These are phyloP conservation scores for Flaveria sonorensis DNA, from an alignment of 129 eudicot genomes.

Conservation along the genomic window DNA sequence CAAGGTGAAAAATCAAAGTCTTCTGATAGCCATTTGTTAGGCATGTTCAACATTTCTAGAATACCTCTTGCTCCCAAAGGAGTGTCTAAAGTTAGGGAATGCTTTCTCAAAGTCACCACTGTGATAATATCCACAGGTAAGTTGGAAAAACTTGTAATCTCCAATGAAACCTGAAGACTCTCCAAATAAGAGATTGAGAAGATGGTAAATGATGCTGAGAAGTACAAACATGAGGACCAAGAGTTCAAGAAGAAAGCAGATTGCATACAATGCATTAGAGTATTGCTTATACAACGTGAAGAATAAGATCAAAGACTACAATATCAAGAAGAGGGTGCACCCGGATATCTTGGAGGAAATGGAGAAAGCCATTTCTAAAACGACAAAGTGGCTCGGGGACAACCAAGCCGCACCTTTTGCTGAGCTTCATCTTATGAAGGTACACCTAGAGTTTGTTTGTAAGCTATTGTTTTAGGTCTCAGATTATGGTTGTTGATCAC, in stretches of 20 bases:
- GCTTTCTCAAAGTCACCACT: conserved; percentile 19
- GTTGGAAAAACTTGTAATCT: conserved; percentile 1
- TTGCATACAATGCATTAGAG: conserved; percentile 22
- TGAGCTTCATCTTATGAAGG: conserved; percentile 3
- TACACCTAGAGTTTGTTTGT: conserved; percentile 9
- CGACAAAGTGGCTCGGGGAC: conserved; percentile 20
- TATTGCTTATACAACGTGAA: conserved; percentile 21
- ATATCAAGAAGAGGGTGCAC: neutral
- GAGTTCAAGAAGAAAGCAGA: conserved; percentile 18
- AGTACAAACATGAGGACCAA: conserved; percentile 24
- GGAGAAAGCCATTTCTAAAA: conserved; percentile 12
- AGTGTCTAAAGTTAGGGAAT: neutral
- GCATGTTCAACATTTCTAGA: neutral
- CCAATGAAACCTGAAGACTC: conserved; percentile 10
- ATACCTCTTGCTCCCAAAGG: conserved; percentile 27
- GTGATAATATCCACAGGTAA: neutral
- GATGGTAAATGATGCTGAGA: conserved; percentile 21
- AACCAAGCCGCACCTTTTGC: conserved; percentile 8
- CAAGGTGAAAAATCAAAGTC: conserved; percentile 16
- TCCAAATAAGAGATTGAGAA: conserved; percentile 23
- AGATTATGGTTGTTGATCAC: neutral
- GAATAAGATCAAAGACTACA: conserved; percentile 1
- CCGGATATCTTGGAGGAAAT: neutral
- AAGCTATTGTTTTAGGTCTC: neutral
- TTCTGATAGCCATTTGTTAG: neutral